Conservation (phyloP, 371 early-diverging fungal species). For the Basidiobolus meristosporus region DNA sequence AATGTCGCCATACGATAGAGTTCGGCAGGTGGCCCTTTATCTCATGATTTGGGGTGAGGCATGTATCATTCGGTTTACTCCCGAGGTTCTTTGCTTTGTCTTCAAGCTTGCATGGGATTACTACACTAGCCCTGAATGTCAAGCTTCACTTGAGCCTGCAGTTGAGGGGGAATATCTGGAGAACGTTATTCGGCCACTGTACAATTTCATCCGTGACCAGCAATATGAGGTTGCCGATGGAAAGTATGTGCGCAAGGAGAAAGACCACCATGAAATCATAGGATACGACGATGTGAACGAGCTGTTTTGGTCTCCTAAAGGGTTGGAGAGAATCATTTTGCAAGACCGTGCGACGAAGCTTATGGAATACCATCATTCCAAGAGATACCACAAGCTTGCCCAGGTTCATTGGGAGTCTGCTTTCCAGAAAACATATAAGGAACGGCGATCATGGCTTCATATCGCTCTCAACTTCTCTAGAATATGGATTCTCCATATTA, state of each 20-base stretch:
- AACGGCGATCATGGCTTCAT: conserved; percentile 71
- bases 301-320: conserved; percentile 60
- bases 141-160: conserved; percentile 12
- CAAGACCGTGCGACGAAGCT: conserved; percentile 15
- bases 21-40: conserved; percentile 60
- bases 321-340: conserved; percentile 32
- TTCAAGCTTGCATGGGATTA: conserved; percentile 58
- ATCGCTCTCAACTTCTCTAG: conserved; percentile 70
- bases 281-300: conserved; percentile 87
- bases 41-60: conserved; percentile 80
- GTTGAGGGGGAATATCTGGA: conserved; percentile 46
- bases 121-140: conserved; percentile 12
- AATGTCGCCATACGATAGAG: conserved; percentile 47
- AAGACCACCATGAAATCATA: conserved; percentile 57
- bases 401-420: conserved; percentile 50
- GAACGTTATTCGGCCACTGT: conserved; percentile 53
- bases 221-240: conserved; percentile 48
- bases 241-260: conserved; percentile 52
- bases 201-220: conserved; percentile 58
- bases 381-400: conserved; percentile 39
- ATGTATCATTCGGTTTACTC: conserved; percentile 51
- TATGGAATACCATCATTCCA: conserved; percentile 32
- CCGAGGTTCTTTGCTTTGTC: conserved; percentile 68
- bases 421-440: conserved; percentile 72
- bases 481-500: conserved; percentile 73